A percentile compares a stretch with the other conserved stretches of the same genome.
phyloP scores from a whole-genome alignment of 2,329 filamentous ascomycete species.

The Thielaviopsis punctulata region DNA sequence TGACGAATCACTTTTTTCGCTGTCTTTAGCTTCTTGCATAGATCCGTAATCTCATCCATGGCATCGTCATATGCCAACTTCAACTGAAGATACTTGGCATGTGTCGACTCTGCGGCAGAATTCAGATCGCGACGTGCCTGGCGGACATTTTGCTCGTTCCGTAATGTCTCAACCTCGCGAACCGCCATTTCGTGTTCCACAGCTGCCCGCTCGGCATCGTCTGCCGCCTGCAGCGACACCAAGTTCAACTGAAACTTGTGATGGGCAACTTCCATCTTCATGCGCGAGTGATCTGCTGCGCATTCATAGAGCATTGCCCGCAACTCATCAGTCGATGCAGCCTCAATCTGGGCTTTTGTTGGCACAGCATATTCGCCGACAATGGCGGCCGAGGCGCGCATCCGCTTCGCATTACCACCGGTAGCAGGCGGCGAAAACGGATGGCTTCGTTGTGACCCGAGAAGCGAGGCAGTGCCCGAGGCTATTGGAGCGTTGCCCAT shows the following conservation, averaged over 20 bases:
- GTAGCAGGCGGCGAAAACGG: slow-evolving; percentile 40
- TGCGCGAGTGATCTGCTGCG: slow-evolving; percentile 37
- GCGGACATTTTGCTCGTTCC: slow-evolving; percentile 52
- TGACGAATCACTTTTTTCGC: slow-evolving; percentile 66
- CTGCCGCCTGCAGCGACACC: slow-evolving; percentile 65
- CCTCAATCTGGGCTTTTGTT: slow-evolving; percentile 30
- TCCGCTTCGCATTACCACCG: slow-evolving; percentile 3
- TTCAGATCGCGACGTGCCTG: slow-evolving; percentile 39
- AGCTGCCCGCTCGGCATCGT: slow-evolving; percentile 69
- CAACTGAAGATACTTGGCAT: slow-evolving; percentile 41
- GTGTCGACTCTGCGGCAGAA: slow-evolving; percentile 33
- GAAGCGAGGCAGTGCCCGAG: neutral
- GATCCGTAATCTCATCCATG: slow-evolving; percentile 44
- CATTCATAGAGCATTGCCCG: slow-evolving; percentile 36
- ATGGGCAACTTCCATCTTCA: slow-evolving; percentile 73
- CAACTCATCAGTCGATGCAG: slow-evolving; percentile 37
- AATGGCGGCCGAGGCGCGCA: slow-evolving; percentile 12
- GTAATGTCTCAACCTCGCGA: slow-evolving; percentile 70
- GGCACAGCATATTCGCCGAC: slow-evolving; percentile 30
- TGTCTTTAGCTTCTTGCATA: slow-evolving; percentile 48
- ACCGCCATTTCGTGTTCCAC: slow-evolving; percentile 89
- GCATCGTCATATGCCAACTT: slow-evolving; percentile 49
- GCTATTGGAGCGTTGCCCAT: neutral
- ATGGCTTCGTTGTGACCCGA: slow-evolving; percentile 26
- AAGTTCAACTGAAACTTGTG: slow-evolving; percentile 82